These are phyloP conservation scores for Phylloporus scabripes DNA, from an alignment of 768 basidiomycete species.

Conservation along the genomic window DNA sequence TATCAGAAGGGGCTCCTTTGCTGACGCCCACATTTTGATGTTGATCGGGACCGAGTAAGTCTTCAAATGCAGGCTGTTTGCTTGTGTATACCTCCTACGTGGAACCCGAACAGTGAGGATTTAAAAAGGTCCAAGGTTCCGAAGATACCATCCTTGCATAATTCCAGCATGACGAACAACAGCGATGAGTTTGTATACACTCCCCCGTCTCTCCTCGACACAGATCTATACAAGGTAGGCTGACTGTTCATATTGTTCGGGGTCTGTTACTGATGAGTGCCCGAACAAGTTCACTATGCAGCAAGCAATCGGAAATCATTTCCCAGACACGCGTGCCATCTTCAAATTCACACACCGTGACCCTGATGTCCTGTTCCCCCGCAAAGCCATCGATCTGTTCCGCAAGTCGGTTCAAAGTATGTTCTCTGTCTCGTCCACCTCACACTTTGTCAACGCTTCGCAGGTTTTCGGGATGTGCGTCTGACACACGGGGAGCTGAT, in stretches of 20 bases:
- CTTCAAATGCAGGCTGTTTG: neutral
- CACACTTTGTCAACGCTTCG: slow-evolving; percentile 23
- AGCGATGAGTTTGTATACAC: slow-evolving; percentile 11
- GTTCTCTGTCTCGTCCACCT: slow-evolving; percentile 28
- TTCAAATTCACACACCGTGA: slow-evolving; percentile 84
- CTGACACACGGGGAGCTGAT: slow-evolving; percentile 56
- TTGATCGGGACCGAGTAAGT: neutral
- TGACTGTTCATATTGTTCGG: neutral
- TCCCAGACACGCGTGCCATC: slow-evolving; percentile 61
- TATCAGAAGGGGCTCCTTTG: too few relatives aligned
- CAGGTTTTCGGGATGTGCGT: slow-evolving; percentile 64
- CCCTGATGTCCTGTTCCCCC: slow-evolving; percentile 56
- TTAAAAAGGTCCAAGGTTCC: neutral
- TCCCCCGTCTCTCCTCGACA: slow-evolving; percentile 70
- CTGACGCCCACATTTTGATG: neutral
- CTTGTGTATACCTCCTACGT: neutral
- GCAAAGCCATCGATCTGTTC: slow-evolving; percentile 21
- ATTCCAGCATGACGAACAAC: slow-evolving; percentile 9
- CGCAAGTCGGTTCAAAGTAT: slow-evolving; percentile 53
- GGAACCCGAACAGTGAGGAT: neutral
- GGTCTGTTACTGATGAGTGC: neutral
- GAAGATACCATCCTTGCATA: too few relatives aligned
- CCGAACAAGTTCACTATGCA: slow-evolving; percentile 85
- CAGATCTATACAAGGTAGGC: slow-evolving; percentile 87
- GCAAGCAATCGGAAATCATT: slow-evolving; percentile 77